phyloP scores from a whole-genome alignment of 805 yeast genomes.

The Starmerella geochares region DNA sequence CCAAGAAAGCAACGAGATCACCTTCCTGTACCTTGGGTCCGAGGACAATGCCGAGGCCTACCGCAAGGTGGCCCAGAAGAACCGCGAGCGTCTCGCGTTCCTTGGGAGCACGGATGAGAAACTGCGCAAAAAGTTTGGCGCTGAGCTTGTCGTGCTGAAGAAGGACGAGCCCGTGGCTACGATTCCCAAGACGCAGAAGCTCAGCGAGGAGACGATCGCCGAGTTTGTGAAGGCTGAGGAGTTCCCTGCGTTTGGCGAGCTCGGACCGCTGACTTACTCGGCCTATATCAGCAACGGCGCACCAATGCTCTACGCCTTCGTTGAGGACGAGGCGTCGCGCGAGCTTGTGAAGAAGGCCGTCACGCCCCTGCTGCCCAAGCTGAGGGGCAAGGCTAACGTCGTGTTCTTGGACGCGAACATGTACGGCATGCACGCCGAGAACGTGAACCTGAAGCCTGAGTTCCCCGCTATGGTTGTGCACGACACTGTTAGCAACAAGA shows the following conservation, averaged over 20 bases:
- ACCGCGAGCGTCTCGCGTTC: constrained; percentile 58
- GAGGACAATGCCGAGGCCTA: constrained; percentile 47
- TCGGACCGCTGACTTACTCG: constrained; percentile 68
- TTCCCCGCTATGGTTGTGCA: constrained; percentile 90
- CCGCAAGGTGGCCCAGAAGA: constrained; percentile 48
- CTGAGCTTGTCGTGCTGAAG: constrained; percentile 40
- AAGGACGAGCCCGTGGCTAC: constrained; percentile 30
- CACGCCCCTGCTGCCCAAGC: constrained; percentile 55
- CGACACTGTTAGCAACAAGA: constrained; percentile 54
- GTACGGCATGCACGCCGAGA: constrained; percentile 79
- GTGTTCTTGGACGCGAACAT: constrained; percentile 75
- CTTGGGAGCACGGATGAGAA: constrained; percentile 36
- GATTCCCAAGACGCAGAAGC: constrained; percentile 23
- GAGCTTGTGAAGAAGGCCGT: constrained; percentile 44
- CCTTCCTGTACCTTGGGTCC: constrained; percentile 42
- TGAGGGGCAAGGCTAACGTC: constrained; percentile 72
- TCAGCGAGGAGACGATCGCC: constrained; percentile 33
- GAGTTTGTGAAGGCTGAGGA: constrained; percentile 51
- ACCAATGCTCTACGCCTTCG: constrained; percentile 86
- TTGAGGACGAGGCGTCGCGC: constrained; percentile 58
- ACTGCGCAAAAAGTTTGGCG: constrained; percentile 31
- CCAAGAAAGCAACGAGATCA: constrained; percentile 25
- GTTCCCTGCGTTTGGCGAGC: constrained; percentile 79
- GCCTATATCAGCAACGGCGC: constrained; percentile 57
- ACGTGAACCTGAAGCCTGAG: constrained; percentile 64